Evolutionary conservation across 2,329 filamentous ascomycete species (phyloP), one percentile per base, ranked within the genome.

Genomic region (Alternaria atra): DNA sequence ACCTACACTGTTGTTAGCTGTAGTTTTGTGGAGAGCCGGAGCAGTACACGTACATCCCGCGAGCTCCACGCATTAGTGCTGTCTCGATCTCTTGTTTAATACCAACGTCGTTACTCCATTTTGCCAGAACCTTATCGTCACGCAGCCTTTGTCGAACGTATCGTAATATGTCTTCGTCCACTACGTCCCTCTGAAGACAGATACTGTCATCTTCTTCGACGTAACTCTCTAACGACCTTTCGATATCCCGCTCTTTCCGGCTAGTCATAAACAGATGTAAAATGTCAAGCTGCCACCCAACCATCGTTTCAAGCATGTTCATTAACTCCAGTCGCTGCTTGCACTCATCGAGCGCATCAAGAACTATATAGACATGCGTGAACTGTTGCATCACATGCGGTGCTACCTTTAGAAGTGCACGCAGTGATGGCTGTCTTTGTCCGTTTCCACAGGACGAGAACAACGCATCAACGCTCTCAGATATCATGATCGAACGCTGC

Each of bases 101-200:
- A 55, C 56, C 43, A 32, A 60, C 61, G 34, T 76, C 66, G 39
- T 65, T 69, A 4, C 58, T 48, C 74, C 69, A 77, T 57, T 71
- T 77, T 4, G 9, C 37, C 17, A 77, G 53, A 12, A 5, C 29
- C 30, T 65, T 68, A 17, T 76, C 65, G 6, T 79, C 48, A 72
- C 73, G 63, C 73, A 83, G 66, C 74, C 80, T 53, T 54, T 74
- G 61, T 42, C 47, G 61, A 51, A 76, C 64, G 50, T 72, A 76
- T 54, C n/a, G 58, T 23, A 68, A 52, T 65, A 77, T 75, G 23
- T 75, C 73, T 23, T 61, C 42, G 40, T 76, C 70, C 4, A 76
- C 71, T 23, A 72, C 29, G 0, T 65, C 54, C 6, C 65, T 70
- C n/a, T 76, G 58, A 20, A 76, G 66, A 55, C 56, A 62, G 1